Evolutionary conservation across 352 stramenopile genomes (phyloP), one percentile per base, ranked within the genome.

Genomic region (Thalassiosira pacifica): DNA sequence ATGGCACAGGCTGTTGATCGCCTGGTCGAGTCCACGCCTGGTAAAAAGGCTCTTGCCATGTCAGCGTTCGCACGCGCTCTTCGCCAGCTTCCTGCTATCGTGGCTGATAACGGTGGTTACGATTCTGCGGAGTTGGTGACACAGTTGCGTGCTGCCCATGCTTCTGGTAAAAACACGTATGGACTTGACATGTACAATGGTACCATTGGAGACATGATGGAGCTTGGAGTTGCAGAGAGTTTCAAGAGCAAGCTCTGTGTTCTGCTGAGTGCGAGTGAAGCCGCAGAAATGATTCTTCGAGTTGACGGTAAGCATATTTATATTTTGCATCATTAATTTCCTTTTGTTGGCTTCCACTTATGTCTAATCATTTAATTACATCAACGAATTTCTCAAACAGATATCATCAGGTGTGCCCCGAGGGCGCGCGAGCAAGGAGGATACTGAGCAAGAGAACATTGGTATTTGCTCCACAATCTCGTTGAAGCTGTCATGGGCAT

Each of bases 201-300:
- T 63, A 96, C 91, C 27, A 94, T 99, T 82, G 98, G 94, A 24
- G 96, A 99, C 90, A 99, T 99, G 97, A 93, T 97, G 27, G 93
- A 96, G 80, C 90, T 99, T n/a, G 98, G 98, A 81, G 98, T 99
- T 79, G 96, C 96, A 70, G 98, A 99, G 89, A 94, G 95, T 42
- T 95, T 92, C 76, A 98, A 98, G 88, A 98, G 95, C 89, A 99
- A 99, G 92, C 95, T 98, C 79, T 97, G 99, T 84, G 98, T 99
- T 78, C 89, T 99, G 5, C 95, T 99, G 40, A 99, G 97, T 86
- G 98, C 98, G 0, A 97, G 97, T 8, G 98, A 99, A 91, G 98
- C 98, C 2, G 98, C 98, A 3, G 98, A 99, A 90, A 99, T 99
- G 97, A 99, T 99, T 91, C 92, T 99, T 77, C 94, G 98, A 86